Conservation (phyloP, 768 basidiomycete species). For the Leccinum ochraceum region DNA sequence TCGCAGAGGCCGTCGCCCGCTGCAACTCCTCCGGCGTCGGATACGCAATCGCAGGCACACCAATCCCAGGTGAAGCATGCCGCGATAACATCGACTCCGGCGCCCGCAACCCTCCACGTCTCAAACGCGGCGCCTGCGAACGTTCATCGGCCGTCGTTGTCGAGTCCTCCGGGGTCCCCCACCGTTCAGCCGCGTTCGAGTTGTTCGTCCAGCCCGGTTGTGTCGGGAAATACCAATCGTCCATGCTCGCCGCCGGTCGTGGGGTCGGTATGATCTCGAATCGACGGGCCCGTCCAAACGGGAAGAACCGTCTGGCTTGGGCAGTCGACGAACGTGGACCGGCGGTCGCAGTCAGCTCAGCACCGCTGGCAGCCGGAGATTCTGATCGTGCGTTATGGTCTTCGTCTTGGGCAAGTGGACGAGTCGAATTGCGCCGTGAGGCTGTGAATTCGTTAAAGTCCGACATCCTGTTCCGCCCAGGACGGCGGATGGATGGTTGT, state of each 20-base stretch:
- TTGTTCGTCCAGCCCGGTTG: no score
- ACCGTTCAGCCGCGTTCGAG: no score
- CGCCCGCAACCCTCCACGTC: no score
- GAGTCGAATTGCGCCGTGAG: conserved; percentile 56
- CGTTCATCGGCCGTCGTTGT: no score
- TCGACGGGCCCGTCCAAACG: no score
- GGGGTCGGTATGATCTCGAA: conserved; percentile 12
- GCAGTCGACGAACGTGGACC: no score
- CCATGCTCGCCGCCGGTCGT: conserved; percentile 23
- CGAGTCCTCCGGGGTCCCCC: no score
- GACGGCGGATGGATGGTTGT: no score
- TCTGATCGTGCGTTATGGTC: conserved; percentile 20
- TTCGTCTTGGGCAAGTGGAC: conserved; percentile 34
- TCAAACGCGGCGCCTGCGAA: no score
- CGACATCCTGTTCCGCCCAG: conserved; percentile 31
- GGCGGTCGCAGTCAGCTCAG: no score
- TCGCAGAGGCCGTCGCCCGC: conserved; percentile 11
- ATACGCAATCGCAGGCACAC: conserved; percentile 24
- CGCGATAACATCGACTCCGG: conserved; percentile 46
- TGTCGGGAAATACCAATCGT: no score
- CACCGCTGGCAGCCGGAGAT: not conserved
- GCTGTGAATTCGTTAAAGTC: conserved; percentile 76
- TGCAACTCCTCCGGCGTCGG: conserved; percentile 26
- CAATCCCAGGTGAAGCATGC: conserved; percentile 40
- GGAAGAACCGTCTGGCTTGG: no score